Percentiles rank a stretch among this genome's conserved stretches.
These are phyloP conservation scores for Globisporangium megalacanthum DNA, from an alignment of 352 stramenopile genomes.

Conservation along the genomic window DNA sequence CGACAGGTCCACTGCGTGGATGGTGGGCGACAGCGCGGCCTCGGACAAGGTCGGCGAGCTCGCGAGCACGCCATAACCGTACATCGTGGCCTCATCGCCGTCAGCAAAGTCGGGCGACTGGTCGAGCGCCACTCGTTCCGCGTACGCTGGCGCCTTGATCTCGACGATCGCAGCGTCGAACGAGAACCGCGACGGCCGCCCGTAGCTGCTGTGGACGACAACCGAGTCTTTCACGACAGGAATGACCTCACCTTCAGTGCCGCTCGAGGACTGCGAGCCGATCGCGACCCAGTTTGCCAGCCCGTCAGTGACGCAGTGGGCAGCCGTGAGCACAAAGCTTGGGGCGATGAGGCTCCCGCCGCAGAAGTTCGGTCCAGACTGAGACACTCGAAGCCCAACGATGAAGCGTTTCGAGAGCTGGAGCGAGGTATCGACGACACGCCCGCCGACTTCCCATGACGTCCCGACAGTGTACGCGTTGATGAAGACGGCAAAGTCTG, in stretches of 20 bases:
- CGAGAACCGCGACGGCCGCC: conserved; percentile 17
- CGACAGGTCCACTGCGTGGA: conserved; percentile 20
- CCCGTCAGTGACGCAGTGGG: conserved; percentile 24
- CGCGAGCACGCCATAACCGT: conserved; percentile 19
- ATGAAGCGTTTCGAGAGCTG: conserved; percentile 14
- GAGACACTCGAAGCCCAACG: conserved; percentile 14
- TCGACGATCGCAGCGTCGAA: conserved; percentile 30
- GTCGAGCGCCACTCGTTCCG: conserved; percentile 16
- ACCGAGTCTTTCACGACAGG: conserved; percentile 13
- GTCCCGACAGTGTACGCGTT: conserved; percentile 20
- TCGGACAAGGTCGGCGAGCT: conserved; percentile 3
- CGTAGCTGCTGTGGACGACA: conserved; percentile 23
- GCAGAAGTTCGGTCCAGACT: conserved; percentile 26
- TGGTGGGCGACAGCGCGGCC: conserved; percentile 11
- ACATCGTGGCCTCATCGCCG: conserved; percentile 20
- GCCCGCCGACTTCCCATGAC: conserved; percentile 15
- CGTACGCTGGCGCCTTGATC: conserved; percentile 22
- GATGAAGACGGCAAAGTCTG: conserved; percentile 26
- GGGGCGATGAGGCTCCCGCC: conserved; percentile 36
- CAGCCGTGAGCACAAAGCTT: conserved; percentile 37
- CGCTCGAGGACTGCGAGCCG: conserved; percentile 18
- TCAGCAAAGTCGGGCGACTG: conserved; percentile 16
- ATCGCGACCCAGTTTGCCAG: conserved; percentile 23
- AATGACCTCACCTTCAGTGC: conserved; percentile 19
- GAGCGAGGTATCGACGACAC: conserved; percentile 2